Conservation (phyloP, 1,139 yeast species). For the Debaryomyces robertsiae region DNA sequence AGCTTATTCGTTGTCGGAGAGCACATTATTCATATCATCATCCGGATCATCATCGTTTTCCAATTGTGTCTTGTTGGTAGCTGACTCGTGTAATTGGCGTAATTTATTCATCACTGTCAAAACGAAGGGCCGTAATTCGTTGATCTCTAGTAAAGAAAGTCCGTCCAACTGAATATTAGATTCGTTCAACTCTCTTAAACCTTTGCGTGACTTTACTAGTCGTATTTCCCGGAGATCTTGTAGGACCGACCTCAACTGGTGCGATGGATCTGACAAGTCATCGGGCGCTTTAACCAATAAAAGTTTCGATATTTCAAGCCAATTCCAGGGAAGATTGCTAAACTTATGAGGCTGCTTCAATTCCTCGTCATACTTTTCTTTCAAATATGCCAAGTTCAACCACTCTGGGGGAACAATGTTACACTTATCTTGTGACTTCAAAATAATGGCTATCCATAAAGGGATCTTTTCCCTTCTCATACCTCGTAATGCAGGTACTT, state of each 20-base stretch:
- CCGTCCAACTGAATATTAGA: slow-evolving; percentile 84
- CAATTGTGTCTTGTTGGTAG: slow-evolving; percentile 25
- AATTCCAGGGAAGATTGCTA: slow-evolving; percentile 76
- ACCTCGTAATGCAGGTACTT: slow-evolving; percentile 59
- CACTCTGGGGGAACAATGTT: slow-evolving; percentile 85
- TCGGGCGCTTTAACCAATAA: slow-evolving; percentile 70
- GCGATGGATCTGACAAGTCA: slow-evolving; percentile 69
- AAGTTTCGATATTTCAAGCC: slow-evolving; percentile 81
- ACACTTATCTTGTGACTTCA: slow-evolving; percentile 85
- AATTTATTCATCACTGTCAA: slow-evolving; percentile 78
- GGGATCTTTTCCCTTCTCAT: slow-evolving; percentile 76
- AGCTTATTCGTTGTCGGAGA: slow-evolving; percentile 10
- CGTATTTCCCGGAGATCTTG: slow-evolving; percentile 88
- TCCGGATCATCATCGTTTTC: slow-evolving; percentile 28
- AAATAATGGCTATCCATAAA: slow-evolving; percentile 81
- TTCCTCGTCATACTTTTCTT: slow-evolving; percentile 69
- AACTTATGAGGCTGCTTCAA: slow-evolving; percentile 58
- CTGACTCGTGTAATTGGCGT: slow-evolving; percentile 52
- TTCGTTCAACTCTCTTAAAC: slow-evolving; percentile 77
- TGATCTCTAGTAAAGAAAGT: slow-evolving; percentile 78
- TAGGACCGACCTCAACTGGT: slow-evolving; percentile 63
- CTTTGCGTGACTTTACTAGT: slow-evolving; percentile 77
- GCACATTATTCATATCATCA: slow-evolving; percentile 19
- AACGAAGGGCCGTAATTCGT: slow-evolving; percentile 84
- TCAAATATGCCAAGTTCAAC: slow-evolving; percentile 65